Percentiles rank a stretch among this genome's conserved stretches.
Evolutionary conservation across 2,329 filamentous ascomycete genomes (phyloP).

Genomic region (Harringtonia aguacate): DNA sequence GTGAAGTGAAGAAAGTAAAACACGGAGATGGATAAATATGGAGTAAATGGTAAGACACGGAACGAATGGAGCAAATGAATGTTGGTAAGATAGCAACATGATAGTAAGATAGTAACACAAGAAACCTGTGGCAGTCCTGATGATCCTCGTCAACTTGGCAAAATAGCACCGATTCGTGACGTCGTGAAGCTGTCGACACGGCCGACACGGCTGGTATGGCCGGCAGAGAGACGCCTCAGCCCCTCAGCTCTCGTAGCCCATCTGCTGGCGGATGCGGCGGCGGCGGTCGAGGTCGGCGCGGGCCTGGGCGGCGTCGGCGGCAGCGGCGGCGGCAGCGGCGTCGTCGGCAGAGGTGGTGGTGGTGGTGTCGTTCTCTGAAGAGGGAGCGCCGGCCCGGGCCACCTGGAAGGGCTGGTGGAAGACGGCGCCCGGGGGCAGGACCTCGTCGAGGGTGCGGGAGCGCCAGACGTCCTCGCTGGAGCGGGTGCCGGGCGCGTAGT

Average conservation of each 20-base stretch:
- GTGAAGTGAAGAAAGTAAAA: background rate
- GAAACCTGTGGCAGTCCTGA: no score
- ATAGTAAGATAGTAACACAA: no score
- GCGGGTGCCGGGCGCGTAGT: slow-evolving; percentile 51
- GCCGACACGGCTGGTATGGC: no score
- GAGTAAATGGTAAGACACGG: no score
- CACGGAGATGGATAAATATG: no score
- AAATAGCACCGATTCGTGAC: no score
- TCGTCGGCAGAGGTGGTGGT: slow-evolving; percentile 12
- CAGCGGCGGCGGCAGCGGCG: slow-evolving; percentile 19
- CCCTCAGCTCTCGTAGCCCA: slow-evolving; percentile 17
- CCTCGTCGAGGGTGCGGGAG: slow-evolving; percentile 44
- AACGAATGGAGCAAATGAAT: no score
- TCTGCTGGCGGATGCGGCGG: slow-evolving; percentile 21
- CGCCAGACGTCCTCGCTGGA: slow-evolving; percentile 92
- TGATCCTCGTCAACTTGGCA: no score
- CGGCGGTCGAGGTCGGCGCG: slow-evolving; percentile 24
- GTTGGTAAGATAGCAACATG: no score
- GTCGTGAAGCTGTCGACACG: no score
- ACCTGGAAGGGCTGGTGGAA: slow-evolving; percentile 25
- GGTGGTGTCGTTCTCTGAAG: background rate
- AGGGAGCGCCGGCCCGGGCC: slow-evolving; percentile 28
- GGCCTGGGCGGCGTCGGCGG: slow-evolving; percentile 30
- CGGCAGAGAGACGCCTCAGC: no score
- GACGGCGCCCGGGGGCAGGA: slow-evolving; percentile 36